These are phyloP conservation scores for Phaeosphaeria sp. DNA, from an alignment of 2,329 filamentous ascomycete species.

Conservation along the genomic window DNA sequence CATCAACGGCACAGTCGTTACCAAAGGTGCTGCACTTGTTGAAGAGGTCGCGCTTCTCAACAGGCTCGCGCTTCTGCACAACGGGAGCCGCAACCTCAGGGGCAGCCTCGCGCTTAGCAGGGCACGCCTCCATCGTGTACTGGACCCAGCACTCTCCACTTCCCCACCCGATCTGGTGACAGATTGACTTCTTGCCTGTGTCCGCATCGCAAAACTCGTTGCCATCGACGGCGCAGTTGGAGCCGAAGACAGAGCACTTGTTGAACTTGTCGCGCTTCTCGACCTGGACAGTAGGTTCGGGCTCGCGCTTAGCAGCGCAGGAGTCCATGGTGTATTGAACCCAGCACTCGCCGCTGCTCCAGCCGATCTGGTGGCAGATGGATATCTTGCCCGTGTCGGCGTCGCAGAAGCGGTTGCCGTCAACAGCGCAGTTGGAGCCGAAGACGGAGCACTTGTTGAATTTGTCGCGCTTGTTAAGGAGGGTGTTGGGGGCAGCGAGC, in stretches of 20 bases:
- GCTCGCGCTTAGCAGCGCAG: not conserved
- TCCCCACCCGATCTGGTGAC: not conserved
- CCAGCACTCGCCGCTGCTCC: not conserved
- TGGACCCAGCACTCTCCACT: not conserved
- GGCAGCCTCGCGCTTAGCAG: not conserved
- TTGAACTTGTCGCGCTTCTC: constrained; percentile 1
- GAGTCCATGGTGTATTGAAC: not conserved
- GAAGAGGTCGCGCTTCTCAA: constrained; percentile 1
- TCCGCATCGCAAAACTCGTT: not conserved
- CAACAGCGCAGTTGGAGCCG: not conserved
- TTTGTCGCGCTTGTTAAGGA: constrained; percentile 3
- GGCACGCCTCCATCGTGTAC: not conserved
- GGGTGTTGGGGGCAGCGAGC: not conserved
- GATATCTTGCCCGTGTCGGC: constrained; percentile 1
- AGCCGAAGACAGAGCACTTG: not conserved
- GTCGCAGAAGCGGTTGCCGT: constrained; percentile 1
- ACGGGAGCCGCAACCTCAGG: not conserved
- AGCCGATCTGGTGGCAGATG: not conserved
- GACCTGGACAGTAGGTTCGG: not conserved
- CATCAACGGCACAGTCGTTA: not conserved
- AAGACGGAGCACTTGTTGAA: constrained; percentile 1
- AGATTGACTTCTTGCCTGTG: not conserved
- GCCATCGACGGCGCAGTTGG: not conserved
- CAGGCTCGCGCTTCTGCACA: not conserved
- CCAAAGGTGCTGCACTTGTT: constrained; percentile 1